These are phyloP conservation scores for Moricandia moricandioides DNA, from an alignment of 345 rosid species.

Conservation along the genomic window DNA sequence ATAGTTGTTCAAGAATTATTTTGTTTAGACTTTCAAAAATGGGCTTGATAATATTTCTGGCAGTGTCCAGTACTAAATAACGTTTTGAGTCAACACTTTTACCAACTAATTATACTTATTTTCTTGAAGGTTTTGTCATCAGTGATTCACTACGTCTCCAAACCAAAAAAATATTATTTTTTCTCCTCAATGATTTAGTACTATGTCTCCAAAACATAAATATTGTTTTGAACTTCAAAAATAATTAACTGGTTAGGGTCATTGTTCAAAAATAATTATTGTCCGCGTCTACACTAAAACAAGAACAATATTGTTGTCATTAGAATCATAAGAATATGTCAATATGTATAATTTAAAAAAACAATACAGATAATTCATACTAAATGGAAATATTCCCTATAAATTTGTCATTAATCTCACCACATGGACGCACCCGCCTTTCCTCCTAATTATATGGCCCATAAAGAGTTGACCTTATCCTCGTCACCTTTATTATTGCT, in stretches of 20 bases:
- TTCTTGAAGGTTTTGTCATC: background rate
- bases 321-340: background rate
- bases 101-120: background rate
- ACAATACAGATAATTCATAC: background rate
- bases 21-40: slow-evolving; percentile 3
- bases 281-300: too few relatives aligned
- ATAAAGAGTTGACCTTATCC: slow-evolving; percentile 22
- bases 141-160: background rate
- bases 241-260: background rate
- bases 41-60: slow-evolving; percentile 5
- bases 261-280: background rate
- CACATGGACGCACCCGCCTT: slow-evolving; percentile 26
- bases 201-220: background rate
- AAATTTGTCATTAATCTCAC: background rate
- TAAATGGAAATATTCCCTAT: background rate
- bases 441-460: slow-evolving; percentile 1
- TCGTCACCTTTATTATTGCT: slow-evolving; percentile 9
- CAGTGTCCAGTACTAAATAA: background rate
- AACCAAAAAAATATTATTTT: background rate
- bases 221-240: background rate
- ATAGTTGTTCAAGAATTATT: background rate
- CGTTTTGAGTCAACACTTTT: slow-evolving; percentile 7
- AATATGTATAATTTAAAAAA: background rate
- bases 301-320: too few relatives aligned
- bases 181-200: background rate